Evolutionary conservation across 441 rosid species (phyloP).

Genomic region (Eruca vesicaria): DNA sequence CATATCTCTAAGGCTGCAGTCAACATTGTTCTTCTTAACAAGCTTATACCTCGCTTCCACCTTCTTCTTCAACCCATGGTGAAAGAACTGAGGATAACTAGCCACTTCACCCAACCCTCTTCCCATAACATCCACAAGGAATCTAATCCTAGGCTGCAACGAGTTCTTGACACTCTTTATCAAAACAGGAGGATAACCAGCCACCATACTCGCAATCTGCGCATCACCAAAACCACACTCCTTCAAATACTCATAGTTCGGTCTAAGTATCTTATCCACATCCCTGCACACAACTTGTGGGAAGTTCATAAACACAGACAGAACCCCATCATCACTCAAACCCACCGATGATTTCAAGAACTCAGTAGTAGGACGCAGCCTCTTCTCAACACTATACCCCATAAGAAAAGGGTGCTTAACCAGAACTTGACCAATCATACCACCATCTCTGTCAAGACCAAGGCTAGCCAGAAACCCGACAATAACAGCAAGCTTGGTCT

Average conservation of each 20-base stretch:
- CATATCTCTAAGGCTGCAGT: slow-evolving; percentile 87
- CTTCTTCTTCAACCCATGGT: slow-evolving; percentile 83
- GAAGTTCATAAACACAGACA: slow-evolving; percentile 55
- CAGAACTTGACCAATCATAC: slow-evolving; percentile 75
- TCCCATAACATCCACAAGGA: slow-evolving; percentile 81
- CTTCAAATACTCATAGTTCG: slow-evolving; percentile 54
- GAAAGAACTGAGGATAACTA: slow-evolving; percentile 76
- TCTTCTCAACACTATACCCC: slow-evolving; percentile 84
- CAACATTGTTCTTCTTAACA: slow-evolving; percentile 56
- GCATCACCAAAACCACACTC: slow-evolving; percentile 63
- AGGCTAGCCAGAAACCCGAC: slow-evolving; percentile 70
- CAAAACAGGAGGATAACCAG: slow-evolving; percentile 78
- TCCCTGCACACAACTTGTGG: slow-evolving; percentile 89
- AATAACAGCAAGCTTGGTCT: slow-evolving; percentile 58
- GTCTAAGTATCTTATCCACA: slow-evolving; percentile 59
- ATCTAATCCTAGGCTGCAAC: slow-evolving; percentile 77
- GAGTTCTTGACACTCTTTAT: slow-evolving; percentile 82
- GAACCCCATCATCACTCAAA: slow-evolving; percentile 52
- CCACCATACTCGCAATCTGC: slow-evolving; percentile 63
- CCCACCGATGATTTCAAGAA: slow-evolving; percentile 68
- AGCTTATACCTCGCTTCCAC: slow-evolving; percentile 65
- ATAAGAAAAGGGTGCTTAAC: slow-evolving; percentile 77
- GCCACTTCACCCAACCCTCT: slow-evolving; percentile 75
- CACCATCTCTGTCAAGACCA: slow-evolving; percentile 73
- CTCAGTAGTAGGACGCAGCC: slow-evolving; percentile 77